Evolutionary conservation across 169 alveolate species (phyloP).

Genomic region (Plasmodium gaboni): DNA sequence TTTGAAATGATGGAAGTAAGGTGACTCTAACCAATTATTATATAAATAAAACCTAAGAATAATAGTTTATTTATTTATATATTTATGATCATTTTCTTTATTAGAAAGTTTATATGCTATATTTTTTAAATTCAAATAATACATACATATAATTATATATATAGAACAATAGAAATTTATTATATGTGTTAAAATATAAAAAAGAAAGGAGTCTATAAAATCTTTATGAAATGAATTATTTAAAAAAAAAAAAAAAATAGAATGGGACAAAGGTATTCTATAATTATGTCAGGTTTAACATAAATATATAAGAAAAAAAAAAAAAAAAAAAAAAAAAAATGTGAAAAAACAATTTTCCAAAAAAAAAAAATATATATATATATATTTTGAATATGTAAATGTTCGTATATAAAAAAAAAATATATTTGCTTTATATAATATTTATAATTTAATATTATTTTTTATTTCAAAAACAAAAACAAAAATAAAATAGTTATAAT

Average conservation of each 20-base stretch:
- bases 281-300: background rate
- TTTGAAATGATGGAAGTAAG: no score
- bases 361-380: no score
- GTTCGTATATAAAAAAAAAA: background rate
- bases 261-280: slow-evolving; percentile 8
- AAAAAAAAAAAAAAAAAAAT: background rate
- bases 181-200: no score
- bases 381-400: background rate
- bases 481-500: background rate
- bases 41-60: no score
- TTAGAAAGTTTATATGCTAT: no score
- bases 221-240: no score
- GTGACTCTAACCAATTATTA: no score
- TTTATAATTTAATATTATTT: background rate
- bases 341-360: no score
- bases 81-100: no score
- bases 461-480: slow-evolving; percentile 30
- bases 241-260: background rate
- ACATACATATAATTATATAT: background rate
- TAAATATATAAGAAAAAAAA: background rate
- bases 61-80: no score
- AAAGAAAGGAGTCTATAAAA: no score
- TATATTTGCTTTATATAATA: slow-evolving; percentile 1
- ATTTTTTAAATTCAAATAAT: background rate
- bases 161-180: background rate